Conservation (phyloP, 2,329 filamentous ascomycete species). For the Clarireedia hainanense region DNA sequence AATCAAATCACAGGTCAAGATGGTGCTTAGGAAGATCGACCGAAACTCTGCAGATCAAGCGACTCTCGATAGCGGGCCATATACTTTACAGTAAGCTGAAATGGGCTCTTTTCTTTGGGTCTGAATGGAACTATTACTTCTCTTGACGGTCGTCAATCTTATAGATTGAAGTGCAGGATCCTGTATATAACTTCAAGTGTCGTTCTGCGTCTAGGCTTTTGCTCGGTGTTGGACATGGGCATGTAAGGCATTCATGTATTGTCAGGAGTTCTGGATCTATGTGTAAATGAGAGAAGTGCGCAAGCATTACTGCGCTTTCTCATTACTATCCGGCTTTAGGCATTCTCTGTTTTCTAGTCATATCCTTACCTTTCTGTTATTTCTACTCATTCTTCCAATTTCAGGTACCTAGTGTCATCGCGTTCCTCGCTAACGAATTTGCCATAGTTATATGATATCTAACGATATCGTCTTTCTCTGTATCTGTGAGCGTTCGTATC, state of each 20-base stretch:
- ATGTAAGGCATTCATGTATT: no score
- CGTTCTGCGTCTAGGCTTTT: no score
- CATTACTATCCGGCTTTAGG: no score
- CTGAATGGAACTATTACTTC: neutral
- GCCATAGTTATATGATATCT: constrained; percentile 69
- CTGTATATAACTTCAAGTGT: no score
- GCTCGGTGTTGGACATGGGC: no score
- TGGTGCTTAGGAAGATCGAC: constrained; percentile 80
- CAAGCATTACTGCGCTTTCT: no score
- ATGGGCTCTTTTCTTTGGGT: neutral
- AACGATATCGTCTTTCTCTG: constrained; percentile 82
- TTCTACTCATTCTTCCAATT: neutral
- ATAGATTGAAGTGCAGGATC: no score
- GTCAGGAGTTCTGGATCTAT: no score
- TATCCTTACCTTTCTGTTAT: neutral
- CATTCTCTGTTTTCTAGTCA: no score
- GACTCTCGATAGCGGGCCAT: constrained; percentile 76
- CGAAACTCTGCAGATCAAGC: constrained; percentile 86
- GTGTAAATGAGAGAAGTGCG: no score
- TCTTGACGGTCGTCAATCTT: neutral
- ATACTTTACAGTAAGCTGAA: constrained; percentile 70
- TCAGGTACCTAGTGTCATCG: neutral
- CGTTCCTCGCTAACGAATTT: neutral
- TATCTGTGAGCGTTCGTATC: constrained; percentile 90
- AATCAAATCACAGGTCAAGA: constrained; percentile 84